Base-by-base conservation (phyloP, 108 stramenopile genomes). In the Cyclostephanos tholiformis region DNA sequence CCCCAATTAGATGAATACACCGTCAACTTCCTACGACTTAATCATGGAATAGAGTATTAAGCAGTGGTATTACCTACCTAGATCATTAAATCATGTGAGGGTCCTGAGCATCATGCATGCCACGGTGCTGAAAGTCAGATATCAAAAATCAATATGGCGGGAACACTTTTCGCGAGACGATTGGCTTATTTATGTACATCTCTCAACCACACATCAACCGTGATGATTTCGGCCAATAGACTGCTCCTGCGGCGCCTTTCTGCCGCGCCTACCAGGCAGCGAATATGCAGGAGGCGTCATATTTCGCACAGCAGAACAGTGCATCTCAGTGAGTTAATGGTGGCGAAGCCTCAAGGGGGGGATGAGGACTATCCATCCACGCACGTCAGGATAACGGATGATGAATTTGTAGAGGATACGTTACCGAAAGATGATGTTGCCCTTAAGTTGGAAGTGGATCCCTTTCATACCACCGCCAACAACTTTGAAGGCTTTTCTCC, bases 201-300 rank as follows among this genome's bases (percentile, higher is more conserved):
- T n/a, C n/a, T n/a, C n/a, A n/a, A n/a, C n/a, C n/a, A n/a, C n/a
- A n/a, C n/a, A n/a, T n/a, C n/a, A 17, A 59, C 59, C 59, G 41
- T 62, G 61, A 62, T 62, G 36, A 36, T 19, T 20, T 29, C 61
- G 19, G 36, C n/a, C n/a, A 62, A n/a, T 43, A 30, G 22, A 36
- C 35, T 62, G 38, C 36, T 41, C 7, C 17, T 62, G 23, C 61
- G 20, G 61, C 61, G 19, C 0, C 61, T 62, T 43, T 29, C 61
- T 38, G 0, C 12, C 30, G 11, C 36, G n/a, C 2, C 61, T 17
- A 39, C 61, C 38, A 39, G n/a, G 30, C 61, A 22, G 41, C 36
- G 61, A 62, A 26, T 55, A 26, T 25, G 23, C 26, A 55, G 53
- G 26, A 26, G 26, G 23, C 10, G 10, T 10, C 23, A 14, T 4